Percentiles rank a stretch among this genome's conserved stretches.
Evolutionary conservation across 2,329 filamentous ascomycete genomes (phyloP).

Genomic region (Dryadomyces quercivorus): DNA sequence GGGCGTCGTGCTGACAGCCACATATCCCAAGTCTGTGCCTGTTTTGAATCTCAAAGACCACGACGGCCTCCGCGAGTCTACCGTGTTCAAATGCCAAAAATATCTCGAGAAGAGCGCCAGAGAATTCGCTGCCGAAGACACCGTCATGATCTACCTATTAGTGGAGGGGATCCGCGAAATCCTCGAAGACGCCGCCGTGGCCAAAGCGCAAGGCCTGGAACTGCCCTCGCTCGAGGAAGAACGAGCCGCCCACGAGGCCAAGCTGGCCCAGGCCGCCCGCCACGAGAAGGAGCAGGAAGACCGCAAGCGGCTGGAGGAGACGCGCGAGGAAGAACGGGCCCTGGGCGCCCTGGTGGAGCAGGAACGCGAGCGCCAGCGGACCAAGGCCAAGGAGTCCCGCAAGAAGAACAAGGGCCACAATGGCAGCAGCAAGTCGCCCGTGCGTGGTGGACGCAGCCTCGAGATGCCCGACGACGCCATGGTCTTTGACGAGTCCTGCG

Average conservation of each 20-base stretch:
- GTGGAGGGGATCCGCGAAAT: conserved; percentile 60
- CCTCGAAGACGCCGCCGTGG: conserved; percentile 74
- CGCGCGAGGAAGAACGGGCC: conserved; percentile 55
- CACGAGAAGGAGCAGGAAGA: conserved; percentile 42
- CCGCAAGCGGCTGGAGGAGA: conserved; percentile 41
- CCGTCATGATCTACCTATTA: conserved; percentile 53
- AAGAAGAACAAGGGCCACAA: conserved; percentile 42
- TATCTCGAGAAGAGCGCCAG: conserved; percentile 47
- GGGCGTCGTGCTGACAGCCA: conserved; percentile 73
- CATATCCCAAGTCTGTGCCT: conserved; percentile 78
- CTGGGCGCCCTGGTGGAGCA: conserved; percentile 61
- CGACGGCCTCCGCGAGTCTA: conserved; percentile 54
- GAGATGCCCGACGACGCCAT: conserved; percentile 24
- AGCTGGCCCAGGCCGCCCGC: conserved; percentile 35
- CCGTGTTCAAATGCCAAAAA: conserved; percentile 56
- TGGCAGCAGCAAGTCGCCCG: conserved; percentile 26
- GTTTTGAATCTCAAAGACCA: conserved; percentile 56
- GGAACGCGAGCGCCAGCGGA: conserved; percentile 56
- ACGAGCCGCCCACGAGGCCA: conserved; percentile 68
- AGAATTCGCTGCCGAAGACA: conserved; percentile 36
- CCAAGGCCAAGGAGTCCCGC: conserved; percentile 51
- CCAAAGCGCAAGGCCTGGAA: conserved; percentile 61
- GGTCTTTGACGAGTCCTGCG: conserved; percentile 56
- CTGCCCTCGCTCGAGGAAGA: conserved; percentile 84
- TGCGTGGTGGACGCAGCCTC: conserved; percentile 20